A percentile compares a stretch with the other conserved stretches of the same genome.
These are phyloP conservation scores for Penicillium psychrofluorescens DNA, from an alignment of 495 filamentous ascomycete species.

Conservation along the genomic window DNA sequence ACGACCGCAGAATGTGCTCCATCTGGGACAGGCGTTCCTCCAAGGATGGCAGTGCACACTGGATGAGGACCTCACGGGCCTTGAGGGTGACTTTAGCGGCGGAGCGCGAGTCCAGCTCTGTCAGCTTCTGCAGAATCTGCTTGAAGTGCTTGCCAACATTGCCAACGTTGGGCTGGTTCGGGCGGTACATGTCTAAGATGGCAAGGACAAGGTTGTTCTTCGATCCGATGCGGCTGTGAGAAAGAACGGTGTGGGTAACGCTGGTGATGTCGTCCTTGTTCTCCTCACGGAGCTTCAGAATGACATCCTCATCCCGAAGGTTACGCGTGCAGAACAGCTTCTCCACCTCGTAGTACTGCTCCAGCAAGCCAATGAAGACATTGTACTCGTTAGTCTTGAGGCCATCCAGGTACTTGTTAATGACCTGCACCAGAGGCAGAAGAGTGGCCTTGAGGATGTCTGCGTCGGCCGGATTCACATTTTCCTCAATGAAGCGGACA, in stretches of 20 bases:
- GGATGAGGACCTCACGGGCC: conserved; percentile 92
- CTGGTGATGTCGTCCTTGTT: conserved; percentile 83
- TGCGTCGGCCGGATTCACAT: conserved; percentile 59
- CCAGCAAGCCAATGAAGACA: conserved; percentile 68
- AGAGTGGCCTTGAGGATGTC: conserved; percentile 67
- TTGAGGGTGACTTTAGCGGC: conserved; percentile 96
- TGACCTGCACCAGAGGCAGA: conserved; percentile 69
- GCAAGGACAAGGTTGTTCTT: conserved; percentile 94
- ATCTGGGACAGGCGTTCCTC: conserved; percentile 93
- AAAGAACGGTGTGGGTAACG: conserved; percentile 82
- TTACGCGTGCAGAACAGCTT: conserved; percentile 78
- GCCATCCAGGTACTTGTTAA: conserved; percentile 78
- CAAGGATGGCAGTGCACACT: conserved; percentile 90
- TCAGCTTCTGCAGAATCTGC: conserved; percentile 71
- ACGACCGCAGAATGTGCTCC: conserved; percentile 96
- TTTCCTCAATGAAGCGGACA: conserved; percentile 82
- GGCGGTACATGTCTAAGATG: conserved; percentile 87
- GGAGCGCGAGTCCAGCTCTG: conserved; percentile 82
- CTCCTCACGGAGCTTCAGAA: conserved; percentile 89
- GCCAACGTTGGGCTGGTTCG: conserved; percentile 83
- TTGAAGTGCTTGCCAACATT: conserved; percentile 87
- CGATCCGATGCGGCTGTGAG: conserved; percentile 81
- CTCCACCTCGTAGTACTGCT: conserved; percentile 77
- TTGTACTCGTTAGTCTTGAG: conserved; percentile 86
- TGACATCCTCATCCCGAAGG: conserved; percentile 86